phyloP scores from a whole-genome alignment of 768 basidiomycete genomes.

The Phlegmacium glaucopus region DNA sequence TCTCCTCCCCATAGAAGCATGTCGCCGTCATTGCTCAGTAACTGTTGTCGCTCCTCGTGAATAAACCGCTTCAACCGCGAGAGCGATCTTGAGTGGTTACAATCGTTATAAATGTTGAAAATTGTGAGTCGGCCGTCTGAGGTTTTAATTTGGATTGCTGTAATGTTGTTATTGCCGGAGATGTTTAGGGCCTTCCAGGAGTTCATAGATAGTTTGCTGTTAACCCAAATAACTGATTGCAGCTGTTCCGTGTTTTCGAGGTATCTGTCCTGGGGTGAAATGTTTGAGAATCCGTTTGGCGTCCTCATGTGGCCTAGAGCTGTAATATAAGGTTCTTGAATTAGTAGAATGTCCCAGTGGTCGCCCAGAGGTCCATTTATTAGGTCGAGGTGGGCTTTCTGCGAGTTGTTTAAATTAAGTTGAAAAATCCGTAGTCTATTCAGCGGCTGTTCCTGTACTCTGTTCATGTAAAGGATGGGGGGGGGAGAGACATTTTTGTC shows the following conservation, averaged over 20 bases:
- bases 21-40: neutral
- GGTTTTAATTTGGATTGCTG: constrained; percentile 14
- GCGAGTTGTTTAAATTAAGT: constrained; percentile 12
- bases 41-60: too few species aligned
- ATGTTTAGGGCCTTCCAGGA: constrained; percentile 18
- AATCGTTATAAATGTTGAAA: constrained; percentile 22
- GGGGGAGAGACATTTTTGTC: neutral
- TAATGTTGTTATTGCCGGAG: constrained; percentile 13
- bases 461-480: neutral
- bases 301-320: constrained; percentile 7
- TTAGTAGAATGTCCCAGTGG: constrained; percentile 27
- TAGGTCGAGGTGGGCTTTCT: constrained; percentile 9
- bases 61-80: too few species aligned
- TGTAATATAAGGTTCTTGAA: constrained; percentile 39
- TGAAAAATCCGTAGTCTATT: constrained; percentile 12
- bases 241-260: neutral
- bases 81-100: constrained; percentile 8
- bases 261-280: constrained; percentile 9
- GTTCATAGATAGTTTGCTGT: constrained; percentile 5
- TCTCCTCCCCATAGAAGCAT: constrained; percentile 17
- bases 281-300: constrained; percentile 8
- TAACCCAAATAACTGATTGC: constrained; percentile 13
- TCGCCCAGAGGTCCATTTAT: constrained; percentile 7
- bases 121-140: constrained; percentile 11
- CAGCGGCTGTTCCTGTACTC: neutral